Evolutionary conservation across 2,329 filamentous ascomycete genomes (phyloP), one percentile per base, ranked within the genome.

Genomic region (Keithomyces neogunnii): DNA sequence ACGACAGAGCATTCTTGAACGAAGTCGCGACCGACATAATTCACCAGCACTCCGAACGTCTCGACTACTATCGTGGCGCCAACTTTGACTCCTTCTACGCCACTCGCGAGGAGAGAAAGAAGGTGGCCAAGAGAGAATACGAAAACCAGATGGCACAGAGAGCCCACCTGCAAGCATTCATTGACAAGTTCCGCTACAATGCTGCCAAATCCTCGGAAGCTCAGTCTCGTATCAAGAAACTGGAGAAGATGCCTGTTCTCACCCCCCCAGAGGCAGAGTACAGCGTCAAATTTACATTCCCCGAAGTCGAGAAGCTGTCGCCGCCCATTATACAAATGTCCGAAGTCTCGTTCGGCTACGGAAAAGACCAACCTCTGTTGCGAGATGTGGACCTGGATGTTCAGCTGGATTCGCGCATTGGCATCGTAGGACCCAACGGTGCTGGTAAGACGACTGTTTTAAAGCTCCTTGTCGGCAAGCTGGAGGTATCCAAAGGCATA

Each of bases 171-270:
- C 93, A 99, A 74, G 85, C 89, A 31, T 99, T 99, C 71, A 99
- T 99, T 73, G 93, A 99, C 80, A 99, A 99, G 73, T 99, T 99
- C 79, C 84, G 93, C 49, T 99, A 99, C 79, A 99, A 99, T 66
- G 93, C 93, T 31, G 93, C 92, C 63, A 99, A 99, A 70, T 96
- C 93, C 1, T 96, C 92, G 7, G 93, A 99, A 75, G 93, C 93
- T 1, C 93, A 99, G 66, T 97, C 92, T 1, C 85, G 93, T 63
- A 97, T 99, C 80, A 99, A 99, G 80, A 99, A 99, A 68, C 77
- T 99, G 55, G 95, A 99, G 70, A 89, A 88, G 64, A 96, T 99
- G 89, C 93, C 95, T 2, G 75, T 96, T 1, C 79, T 99, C 49
- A 87, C 95, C 62, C 68, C 91, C 1, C 95, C 93, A 5, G 93